Evolutionary conservation across 2,329 filamentous ascomycete genomes (phyloP).

Genomic region (Aspergillus transmontanensis): DNA sequence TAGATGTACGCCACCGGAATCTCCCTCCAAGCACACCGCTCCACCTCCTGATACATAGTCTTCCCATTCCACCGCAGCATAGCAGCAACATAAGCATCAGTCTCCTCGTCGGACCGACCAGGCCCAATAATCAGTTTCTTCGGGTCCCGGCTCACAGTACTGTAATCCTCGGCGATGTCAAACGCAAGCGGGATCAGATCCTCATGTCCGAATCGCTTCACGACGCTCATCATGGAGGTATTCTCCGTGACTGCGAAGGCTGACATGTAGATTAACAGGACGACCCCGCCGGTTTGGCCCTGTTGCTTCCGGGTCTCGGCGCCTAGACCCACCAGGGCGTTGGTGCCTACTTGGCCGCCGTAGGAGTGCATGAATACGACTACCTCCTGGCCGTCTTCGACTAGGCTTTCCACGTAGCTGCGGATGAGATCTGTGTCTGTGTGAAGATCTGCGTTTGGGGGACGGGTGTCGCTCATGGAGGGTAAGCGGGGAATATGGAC

Average conservation of each 20-base stretch:
- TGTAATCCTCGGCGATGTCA: conserved; percentile 9
- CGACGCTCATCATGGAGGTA: conserved; percentile 6
- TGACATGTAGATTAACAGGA: not conserved
- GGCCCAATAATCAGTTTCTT: conserved; percentile 4
- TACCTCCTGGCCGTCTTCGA: conserved; percentile 3
- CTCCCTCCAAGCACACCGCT: not conserved
- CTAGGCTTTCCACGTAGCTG: conserved; percentile 4
- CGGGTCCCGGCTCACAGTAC: not conserved
- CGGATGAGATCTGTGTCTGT: not conserved
- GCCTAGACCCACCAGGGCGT: not conserved
- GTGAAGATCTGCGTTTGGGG: not conserved
- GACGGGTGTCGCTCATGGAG: not conserved
- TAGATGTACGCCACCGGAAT: not conserved
- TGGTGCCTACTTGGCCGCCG: conserved; percentile 8
- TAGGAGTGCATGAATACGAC: conserved; percentile 16
- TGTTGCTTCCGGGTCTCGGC: not conserved
- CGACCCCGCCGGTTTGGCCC: not conserved
- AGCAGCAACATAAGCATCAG: conserved; percentile 3
- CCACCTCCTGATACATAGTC: conserved; percentile 2
- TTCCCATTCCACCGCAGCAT: conserved; percentile 13
- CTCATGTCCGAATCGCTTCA: not conserved
- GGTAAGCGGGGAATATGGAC: not conserved
- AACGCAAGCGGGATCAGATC: conserved; percentile 7
- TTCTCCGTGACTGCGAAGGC: conserved; percentile 6
- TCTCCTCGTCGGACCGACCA: not conserved